Conservation (phyloP, 768 basidiomycete species). For the Serendipita sp. region DNA sequence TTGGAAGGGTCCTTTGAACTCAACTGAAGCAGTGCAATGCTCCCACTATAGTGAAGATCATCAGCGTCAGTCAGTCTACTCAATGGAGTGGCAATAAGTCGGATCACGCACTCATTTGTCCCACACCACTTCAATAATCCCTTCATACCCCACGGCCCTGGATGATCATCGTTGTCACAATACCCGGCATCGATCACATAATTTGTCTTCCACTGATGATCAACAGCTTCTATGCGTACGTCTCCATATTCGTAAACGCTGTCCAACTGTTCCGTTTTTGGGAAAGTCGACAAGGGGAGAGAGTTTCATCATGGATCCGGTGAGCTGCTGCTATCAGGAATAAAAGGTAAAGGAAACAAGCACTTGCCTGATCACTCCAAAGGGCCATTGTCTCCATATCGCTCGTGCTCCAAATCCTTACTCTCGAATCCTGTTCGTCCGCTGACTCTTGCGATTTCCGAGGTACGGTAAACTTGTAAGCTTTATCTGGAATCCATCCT, state of each 20-base stretch:
- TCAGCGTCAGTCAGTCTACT: neutral
- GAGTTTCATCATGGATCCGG: neutral
- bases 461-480: neutral
- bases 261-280: slow-evolving; percentile 8
- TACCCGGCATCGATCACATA: slow-evolving; percentile 16
- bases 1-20: neutral
- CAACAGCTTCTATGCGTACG: slow-evolving; percentile 8
- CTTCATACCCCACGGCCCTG: slow-evolving; percentile 1
- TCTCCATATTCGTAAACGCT: slow-evolving; percentile 14
- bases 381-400: slow-evolving; percentile 91
- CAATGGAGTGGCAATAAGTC: neutral
- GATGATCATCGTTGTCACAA: neutral
- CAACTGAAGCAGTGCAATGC: slow-evolving; percentile 11
- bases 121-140: neutral
- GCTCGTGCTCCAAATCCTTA: slow-evolving; percentile 61
- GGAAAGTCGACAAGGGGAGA: too few relatives aligned
- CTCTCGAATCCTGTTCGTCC: neutral
- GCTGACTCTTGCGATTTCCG: slow-evolving; percentile 11
- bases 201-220: slow-evolving; percentile 14
- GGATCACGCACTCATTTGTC: neutral
- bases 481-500: slow-evolving; percentile 38
- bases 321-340: neutral
- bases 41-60: slow-evolving; percentile 10
- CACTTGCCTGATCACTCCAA: slow-evolving; percentile 56
- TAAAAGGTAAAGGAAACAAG: neutral